Conservation (phyloP, 495 filamentous ascomycete genomes). For the Neurospora sp. region DNA sequence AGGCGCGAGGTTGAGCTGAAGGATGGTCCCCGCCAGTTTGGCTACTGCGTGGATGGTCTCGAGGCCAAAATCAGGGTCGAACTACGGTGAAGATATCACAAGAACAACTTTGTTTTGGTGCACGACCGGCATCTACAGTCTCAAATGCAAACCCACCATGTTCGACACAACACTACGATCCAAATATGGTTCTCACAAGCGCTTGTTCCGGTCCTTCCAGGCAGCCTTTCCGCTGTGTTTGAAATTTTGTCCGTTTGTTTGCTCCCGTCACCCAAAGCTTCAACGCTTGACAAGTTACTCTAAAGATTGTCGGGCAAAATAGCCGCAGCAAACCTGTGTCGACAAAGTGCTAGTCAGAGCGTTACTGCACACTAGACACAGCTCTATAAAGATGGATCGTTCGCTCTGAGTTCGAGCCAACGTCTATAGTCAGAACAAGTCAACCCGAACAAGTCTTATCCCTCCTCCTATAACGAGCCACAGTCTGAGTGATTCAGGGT, state of each 20-base stretch:
- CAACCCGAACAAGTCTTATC: not conserved
- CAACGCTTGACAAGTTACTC: not conserved
- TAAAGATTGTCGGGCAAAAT: not conserved
- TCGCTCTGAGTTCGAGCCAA: not conserved
- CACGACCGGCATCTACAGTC: not conserved
- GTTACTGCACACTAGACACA: not conserved
- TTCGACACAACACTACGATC: not conserved
- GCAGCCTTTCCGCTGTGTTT: not conserved
- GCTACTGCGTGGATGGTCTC: slow-evolving; percentile 66
- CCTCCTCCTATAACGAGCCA: not conserved
- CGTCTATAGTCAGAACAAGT: not conserved
- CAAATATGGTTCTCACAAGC: not conserved
- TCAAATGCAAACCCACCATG: not conserved
- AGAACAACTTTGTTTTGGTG: not conserved
- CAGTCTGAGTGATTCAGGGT: not conserved
- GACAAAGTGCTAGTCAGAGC: not conserved
- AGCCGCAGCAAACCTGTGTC: not conserved
- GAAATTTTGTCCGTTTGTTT: not conserved
- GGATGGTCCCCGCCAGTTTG: slow-evolving; percentile 70
- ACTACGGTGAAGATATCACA: slow-evolving; percentile 10
- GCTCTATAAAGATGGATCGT: not conserved
- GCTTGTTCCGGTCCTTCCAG: not conserved
- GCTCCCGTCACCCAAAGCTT: not conserved
- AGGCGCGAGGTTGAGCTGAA: slow-evolving; percentile 71
- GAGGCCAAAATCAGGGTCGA: slow-evolving; percentile 65